Percentiles rank a stretch among this genome's conserved stretches.
These are phyloP conservation scores for Vigna mungo DNA, from an alignment of 306 rosid species.

Conservation along the genomic window DNA sequence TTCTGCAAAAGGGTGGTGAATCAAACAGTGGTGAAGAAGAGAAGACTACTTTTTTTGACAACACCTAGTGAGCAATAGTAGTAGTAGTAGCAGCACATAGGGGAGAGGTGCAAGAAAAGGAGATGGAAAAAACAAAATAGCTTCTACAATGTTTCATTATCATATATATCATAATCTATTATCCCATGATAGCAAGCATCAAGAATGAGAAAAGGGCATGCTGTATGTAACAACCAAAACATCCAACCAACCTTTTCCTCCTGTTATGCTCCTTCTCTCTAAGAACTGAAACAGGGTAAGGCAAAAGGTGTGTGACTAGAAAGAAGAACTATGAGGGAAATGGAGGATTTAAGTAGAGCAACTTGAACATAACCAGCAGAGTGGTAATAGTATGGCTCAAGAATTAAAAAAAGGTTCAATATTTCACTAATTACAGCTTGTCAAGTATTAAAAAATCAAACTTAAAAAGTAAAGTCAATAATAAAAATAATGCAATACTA, in stretches of 20 bases:
- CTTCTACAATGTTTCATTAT: conserved; percentile 3
- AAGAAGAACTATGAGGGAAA: background rate
- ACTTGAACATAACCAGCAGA: background rate
- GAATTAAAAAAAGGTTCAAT: background rate
- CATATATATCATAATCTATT: background rate
- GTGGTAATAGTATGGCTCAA: background rate
- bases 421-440: background rate
- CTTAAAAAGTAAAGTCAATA: background rate
- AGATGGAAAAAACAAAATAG: background rate
- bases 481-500: background rate
- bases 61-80: background rate
- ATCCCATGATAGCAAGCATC: conserved; percentile 7
- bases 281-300: conserved; percentile 21
- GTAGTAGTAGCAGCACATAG: background rate
- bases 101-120: background rate
- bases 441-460: background rate
- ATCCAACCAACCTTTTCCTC: conserved; percentile 25
- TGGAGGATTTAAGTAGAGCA: conserved; percentile 14
- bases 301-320: conserved; percentile 38
- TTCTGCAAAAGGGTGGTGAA: conserved; percentile 47
- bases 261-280: background rate
- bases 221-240: conserved; percentile 10
- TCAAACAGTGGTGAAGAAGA: conserved; percentile 59
- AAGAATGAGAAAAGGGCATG: conserved; percentile 29
- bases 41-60: background rate